These are phyloP conservation scores for Ophiosphaerella korrae DNA, from an alignment of 2,329 filamentous ascomycete species.

Conservation along the genomic window DNA sequence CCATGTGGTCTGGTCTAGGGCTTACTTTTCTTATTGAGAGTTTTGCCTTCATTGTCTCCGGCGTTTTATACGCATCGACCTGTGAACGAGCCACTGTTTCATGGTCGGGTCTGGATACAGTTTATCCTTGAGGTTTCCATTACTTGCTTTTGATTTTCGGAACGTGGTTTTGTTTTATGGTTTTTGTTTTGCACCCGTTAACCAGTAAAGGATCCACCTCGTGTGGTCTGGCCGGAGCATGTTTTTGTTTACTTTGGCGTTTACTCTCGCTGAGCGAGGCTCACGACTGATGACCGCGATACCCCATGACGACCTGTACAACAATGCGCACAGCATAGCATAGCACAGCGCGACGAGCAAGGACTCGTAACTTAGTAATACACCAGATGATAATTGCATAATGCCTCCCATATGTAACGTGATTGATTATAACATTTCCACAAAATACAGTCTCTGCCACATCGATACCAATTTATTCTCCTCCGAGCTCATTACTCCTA, in stretches of 20 bases:
- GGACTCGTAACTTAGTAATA: neutral
- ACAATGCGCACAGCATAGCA: neutral
- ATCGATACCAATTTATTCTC: too few species aligned
- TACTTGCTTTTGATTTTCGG: too few species aligned
- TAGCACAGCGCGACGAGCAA: neutral
- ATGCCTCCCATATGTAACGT: too few species aligned
- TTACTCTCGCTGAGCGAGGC: constrained; percentile 12
- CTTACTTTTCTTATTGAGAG: neutral
- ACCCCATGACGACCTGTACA: constrained; percentile 13
- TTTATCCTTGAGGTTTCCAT: too few species aligned
- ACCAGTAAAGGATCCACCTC: too few species aligned
- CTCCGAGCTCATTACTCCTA: neutral
- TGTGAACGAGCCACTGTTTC: neutral
- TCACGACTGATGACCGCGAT: constrained; percentile 18
- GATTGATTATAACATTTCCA: too few species aligned
- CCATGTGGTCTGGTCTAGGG: neutral
- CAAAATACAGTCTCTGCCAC: neutral
- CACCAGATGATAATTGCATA: neutral
- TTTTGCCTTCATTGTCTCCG: neutral
- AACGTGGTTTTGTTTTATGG: too few species aligned
- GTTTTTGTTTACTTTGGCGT: constrained; percentile 5
- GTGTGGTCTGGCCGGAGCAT: neutral
- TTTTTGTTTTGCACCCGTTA: too few species aligned
- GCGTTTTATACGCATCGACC: neutral
- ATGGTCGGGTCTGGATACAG: neutral